These are phyloP conservation scores for Colletotrichum nymphaeae DNA, from an alignment of 2,329 filamentous ascomycete species.

Conservation along the genomic window DNA sequence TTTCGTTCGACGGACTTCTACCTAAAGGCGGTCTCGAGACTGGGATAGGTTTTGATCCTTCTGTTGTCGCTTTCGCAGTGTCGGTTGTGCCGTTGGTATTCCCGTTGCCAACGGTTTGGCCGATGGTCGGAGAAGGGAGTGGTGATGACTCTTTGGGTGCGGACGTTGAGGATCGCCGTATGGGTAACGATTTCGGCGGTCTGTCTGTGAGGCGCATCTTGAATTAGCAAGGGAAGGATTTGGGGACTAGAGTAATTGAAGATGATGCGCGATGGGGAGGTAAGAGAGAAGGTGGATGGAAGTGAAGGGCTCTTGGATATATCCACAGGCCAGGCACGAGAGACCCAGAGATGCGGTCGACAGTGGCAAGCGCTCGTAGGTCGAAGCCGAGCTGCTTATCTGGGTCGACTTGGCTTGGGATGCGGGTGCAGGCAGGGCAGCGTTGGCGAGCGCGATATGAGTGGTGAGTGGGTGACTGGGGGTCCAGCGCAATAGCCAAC, in stretches of 20 bases:
- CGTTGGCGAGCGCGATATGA: slow-evolving; percentile 16
- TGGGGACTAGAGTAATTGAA: neutral
- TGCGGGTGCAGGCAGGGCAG: slow-evolving; percentile 18
- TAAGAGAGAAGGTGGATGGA: neutral
- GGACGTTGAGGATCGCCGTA: slow-evolving; percentile 25
- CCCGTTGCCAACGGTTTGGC: slow-evolving; percentile 25
- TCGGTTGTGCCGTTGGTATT: slow-evolving; percentile 20
- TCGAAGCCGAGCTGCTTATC: slow-evolving; percentile 26
- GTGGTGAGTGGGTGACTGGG: slow-evolving; percentile 20
- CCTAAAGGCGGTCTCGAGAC: slow-evolving; percentile 43
- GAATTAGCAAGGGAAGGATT: slow-evolving; percentile 9
- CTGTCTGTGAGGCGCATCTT: slow-evolving; percentile 33
- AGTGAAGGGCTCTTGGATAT: slow-evolving; percentile 20
- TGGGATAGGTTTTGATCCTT: slow-evolving; percentile 43
- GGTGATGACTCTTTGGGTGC: slow-evolving; percentile 20
- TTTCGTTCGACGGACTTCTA: slow-evolving; percentile 47
- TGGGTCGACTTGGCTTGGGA: slow-evolving; percentile 25
- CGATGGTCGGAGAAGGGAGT: slow-evolving; percentile 20
- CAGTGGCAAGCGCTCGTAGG: slow-evolving; percentile 24
- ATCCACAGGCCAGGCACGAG: slow-evolving; percentile 6
- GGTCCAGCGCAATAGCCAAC: slow-evolving; percentile 2
- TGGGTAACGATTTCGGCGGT: slow-evolving; percentile 19
- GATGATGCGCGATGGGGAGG: neutral
- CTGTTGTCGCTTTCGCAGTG: slow-evolving; percentile 16
- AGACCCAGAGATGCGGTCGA: slow-evolving; percentile 14